Evolutionary conservation across 179 eudicot species (phyloP).

Genomic region (Carnegiea gigantea): DNA sequence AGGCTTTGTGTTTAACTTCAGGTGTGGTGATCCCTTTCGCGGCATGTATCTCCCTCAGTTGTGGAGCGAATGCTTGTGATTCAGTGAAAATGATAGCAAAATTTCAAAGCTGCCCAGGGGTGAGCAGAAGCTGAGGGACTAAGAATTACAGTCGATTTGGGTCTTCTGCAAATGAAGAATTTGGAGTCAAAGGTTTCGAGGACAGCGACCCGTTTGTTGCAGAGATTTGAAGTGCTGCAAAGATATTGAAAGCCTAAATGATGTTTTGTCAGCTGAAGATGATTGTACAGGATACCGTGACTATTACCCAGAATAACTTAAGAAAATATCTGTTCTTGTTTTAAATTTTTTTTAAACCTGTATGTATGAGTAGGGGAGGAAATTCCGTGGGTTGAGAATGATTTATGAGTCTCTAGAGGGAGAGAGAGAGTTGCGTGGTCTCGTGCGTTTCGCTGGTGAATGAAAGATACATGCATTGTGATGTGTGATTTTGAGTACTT

Average conservation of each 20-base stretch:
- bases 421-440: background rate
- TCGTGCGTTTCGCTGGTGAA: background rate
- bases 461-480: background rate
- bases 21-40: background rate
- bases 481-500: background rate
- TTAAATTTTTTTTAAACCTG: background rate
- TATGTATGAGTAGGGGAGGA: background rate
- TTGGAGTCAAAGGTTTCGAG: background rate
- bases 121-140: background rate
- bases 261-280: background rate
- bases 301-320: background rate
- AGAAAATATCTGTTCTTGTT: background rate
- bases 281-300: constrained; percentile 7
- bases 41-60: background rate
- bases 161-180: background rate
- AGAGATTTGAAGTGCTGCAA: background rate
- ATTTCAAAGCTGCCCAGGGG: background rate
- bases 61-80: background rate
- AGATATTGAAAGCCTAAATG: background rate
- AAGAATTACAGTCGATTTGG: no score
- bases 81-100: background rate
- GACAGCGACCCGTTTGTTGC: background rate
- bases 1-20: background rate
- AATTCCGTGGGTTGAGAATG: background rate
- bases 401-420: background rate